Evolutionary conservation across 257 asterid species (phyloP).

Genomic region (Solanum paucissectum): DNA sequence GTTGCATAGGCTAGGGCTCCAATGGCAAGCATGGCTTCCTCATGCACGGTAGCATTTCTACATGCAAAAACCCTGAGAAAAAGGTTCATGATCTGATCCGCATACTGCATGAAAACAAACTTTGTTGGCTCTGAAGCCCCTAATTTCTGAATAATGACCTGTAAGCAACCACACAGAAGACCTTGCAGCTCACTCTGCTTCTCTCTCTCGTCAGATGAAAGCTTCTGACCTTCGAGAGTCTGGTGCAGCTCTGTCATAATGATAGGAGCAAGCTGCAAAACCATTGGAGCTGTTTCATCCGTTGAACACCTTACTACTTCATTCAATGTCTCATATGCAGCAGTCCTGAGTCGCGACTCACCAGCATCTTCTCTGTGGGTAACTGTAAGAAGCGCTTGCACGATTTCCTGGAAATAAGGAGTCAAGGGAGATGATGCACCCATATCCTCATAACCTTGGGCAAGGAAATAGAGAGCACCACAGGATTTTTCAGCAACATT

Average conservation of each 20-base stretch:
- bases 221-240: conserved; percentile 60
- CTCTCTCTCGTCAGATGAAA: conserved; percentile 68
- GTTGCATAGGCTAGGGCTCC: conserved; percentile 77
- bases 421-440: conserved; percentile 60
- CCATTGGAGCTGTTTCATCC: conserved; percentile 63
- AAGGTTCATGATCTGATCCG: conserved; percentile 76
- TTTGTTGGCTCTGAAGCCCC: conserved; percentile 57
- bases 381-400: conserved; percentile 54
- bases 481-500: conserved; percentile 84
- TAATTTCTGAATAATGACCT: conserved; percentile 69
- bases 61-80: conserved; percentile 67
- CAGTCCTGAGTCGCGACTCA: conserved; percentile 64
- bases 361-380: conserved; percentile 80
- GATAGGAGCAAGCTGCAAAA: conserved; percentile 64
- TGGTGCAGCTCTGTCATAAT: conserved; percentile 76
- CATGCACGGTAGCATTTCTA: conserved; percentile 82
- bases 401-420: conserved; percentile 74
- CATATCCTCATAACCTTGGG: conserved; percentile 65
- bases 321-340: conserved; percentile 80
- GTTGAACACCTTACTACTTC: conserved; percentile 80
- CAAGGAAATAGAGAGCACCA: conserved; percentile 75
- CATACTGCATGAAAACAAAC: conserved; percentile 54
- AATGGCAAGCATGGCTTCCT: conserved; percentile 92
- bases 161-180: conserved; percentile 77
- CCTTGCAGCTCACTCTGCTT: conserved; percentile 74